Percentiles rank a stretch among this genome's conserved stretches.
phyloP scores from a whole-genome alignment of 2,329 filamentous ascomycete species.

The Exophiala viscosa region DNA sequence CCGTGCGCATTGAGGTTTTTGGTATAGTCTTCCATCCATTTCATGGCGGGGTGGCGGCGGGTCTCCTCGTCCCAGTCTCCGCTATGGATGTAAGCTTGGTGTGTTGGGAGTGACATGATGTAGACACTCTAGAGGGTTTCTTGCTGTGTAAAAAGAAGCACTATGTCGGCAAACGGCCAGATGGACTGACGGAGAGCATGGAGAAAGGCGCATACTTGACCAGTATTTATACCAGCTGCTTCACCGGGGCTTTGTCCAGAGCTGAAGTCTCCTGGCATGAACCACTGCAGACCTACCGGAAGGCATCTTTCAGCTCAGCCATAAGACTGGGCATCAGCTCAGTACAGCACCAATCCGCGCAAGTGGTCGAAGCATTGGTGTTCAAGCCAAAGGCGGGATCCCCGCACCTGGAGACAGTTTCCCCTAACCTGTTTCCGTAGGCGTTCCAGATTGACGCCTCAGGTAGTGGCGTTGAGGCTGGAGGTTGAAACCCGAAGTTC shows the following conservation, averaged over 20 bases:
- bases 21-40: slow-evolving; percentile 27
- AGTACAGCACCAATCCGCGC: too few relatives aligned
- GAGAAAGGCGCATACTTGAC: too few relatives aligned
- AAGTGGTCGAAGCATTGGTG: not conserved
- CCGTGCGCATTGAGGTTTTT: slow-evolving; percentile 14
- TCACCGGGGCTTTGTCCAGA: too few relatives aligned
- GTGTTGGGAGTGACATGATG: slow-evolving; percentile 23
- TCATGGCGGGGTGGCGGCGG: slow-evolving; percentile 25
- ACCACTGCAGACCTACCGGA: too few relatives aligned
- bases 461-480: not conserved
- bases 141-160: not conserved
- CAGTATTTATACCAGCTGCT: too few relatives aligned
- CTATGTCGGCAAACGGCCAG: too few relatives aligned
- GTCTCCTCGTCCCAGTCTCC: slow-evolving; percentile 25
- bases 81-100: slow-evolving; percentile 19
- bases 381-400: not conserved
- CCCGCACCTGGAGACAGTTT: not conserved
- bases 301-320: too few relatives aligned
- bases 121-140: not conserved
- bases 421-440: slow-evolving; percentile 11
- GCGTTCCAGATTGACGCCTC: slow-evolving; percentile 3
- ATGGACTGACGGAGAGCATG: too few relatives aligned
- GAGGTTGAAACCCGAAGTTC: too few relatives aligned
- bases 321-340: too few relatives aligned
- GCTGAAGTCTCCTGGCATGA: too few relatives aligned